Conservation (phyloP, 345 rosid genomes). For the Excoecaria cochinchinensis region DNA sequence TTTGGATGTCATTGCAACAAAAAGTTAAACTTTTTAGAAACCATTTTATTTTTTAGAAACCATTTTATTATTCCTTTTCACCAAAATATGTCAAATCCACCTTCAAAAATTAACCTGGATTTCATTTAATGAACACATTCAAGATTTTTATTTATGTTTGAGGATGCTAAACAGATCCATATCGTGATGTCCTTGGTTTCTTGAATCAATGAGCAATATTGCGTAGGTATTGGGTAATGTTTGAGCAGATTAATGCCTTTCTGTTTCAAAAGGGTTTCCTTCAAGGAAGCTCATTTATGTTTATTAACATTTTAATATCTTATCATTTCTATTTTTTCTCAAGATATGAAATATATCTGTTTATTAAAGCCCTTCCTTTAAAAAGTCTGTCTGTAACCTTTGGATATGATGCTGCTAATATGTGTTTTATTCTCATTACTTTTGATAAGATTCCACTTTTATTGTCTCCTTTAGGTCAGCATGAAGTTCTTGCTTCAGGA, state of each 20-base stretch:
- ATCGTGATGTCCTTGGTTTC: conserved; percentile 3
- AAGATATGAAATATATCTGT: background rate
- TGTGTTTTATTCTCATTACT: background rate
- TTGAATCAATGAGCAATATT: background rate
- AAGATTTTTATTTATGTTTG: background rate
- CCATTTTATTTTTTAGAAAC: background rate
- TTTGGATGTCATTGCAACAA: too few relatives aligned
- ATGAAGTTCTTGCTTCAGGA: conserved; percentile 98
- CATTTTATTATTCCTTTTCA: background rate
- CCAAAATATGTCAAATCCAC: background rate
- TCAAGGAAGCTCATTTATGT: background rate
- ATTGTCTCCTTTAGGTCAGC: conserved; percentile 60
- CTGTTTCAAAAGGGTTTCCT: background rate
- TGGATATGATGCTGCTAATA: background rate
- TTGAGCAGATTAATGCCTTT: background rate
- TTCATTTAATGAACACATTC: background rate
- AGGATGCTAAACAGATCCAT: background rate
- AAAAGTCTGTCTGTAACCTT: background rate
- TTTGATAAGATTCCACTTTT: background rate
- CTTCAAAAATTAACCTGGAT: background rate
- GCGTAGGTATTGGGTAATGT: background rate
- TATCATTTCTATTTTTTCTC: background rate
- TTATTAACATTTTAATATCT: background rate
- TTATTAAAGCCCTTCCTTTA: background rate
- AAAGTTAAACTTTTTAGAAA: too few relatives aligned